Conservation (phyloP, 139 green algal genomes). For the Chlorella sp. region DNA sequence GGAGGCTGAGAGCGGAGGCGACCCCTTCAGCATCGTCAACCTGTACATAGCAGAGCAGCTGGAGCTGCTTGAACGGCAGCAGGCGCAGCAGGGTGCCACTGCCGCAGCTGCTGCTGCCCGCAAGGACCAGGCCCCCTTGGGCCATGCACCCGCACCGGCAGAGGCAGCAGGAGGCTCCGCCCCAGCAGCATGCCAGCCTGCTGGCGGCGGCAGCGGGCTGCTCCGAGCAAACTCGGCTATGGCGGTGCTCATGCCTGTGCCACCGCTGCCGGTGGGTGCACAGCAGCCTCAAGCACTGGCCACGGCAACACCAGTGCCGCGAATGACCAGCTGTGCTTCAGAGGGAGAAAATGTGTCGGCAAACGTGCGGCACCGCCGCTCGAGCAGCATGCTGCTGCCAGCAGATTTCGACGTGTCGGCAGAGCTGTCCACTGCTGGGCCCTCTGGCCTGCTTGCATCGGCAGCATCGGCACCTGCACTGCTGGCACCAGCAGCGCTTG, state of each 20-base stretch:
- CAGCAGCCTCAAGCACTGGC: neutral
- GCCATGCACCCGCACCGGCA: neutral
- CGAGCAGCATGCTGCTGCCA: constrained; percentile 19
- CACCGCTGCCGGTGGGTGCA: neutral
- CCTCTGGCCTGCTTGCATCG: neutral
- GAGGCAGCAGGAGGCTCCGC: neutral
- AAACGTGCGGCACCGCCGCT: constrained; percentile 18
- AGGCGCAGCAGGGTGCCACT: neutral
- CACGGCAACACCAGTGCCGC: neutral
- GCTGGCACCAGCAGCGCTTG: neutral
- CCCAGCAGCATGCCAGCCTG: neutral
- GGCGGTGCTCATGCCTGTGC: neutral
- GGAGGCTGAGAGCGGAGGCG: constrained; percentile 31
- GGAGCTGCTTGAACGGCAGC: constrained; percentile 14
- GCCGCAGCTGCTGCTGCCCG: neutral
- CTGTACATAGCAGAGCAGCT: constrained; percentile 48
- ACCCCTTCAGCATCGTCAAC: constrained; percentile 43
- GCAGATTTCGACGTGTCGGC: neutral
- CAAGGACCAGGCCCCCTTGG: neutral
- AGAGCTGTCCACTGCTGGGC: neutral
- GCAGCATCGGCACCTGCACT: neutral
- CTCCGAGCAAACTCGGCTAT: neutral
- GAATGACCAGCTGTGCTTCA: neutral
- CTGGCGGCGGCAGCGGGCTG: neutral
- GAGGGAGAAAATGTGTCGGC: constrained; percentile 20